Base-by-base conservation (phyloP, 768 basidiomycete species). In the Rhodotorula kratochvilovae region DNA sequence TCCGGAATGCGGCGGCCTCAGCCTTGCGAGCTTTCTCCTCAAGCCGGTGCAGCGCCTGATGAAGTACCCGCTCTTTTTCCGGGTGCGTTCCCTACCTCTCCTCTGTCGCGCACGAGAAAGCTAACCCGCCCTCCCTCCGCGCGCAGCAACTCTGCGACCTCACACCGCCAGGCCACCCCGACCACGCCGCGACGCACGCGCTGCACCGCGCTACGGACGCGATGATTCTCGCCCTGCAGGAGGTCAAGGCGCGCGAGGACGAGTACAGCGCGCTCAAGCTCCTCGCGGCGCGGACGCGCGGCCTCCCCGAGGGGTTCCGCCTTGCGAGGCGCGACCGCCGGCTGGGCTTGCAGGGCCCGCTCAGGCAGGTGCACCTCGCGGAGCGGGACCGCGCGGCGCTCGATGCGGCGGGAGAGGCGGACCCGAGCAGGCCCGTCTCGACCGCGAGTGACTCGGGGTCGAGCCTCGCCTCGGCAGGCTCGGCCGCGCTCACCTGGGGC, bases 221-320 rank as follows among this genome's bases (percentile, higher is more conserved):
- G 72, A 85, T 88, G 54, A 87, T 94, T 69, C 85, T 86, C 36
- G 88, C 89, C 5, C 85, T 96, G 81, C 87, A 87, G 51, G 91
- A 92, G 76, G 91, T 94, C 72, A 92, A 93, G 77, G 80, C 85
- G 19, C 85, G 90, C 29, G 92, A 94, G 79, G 90, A 92, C 62
- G 90, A 92, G n/a, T 91, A 93, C 78, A 87, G 87, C n/a, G 80
- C 86, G 48, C 82, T 90, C 45, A 89, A 89, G 78, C 80, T 83
- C 29, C 83, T 91, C 29, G 81, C 86, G 23, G 78, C 81, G 12
- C 84, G 85, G 0, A 85, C 94, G 70, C 82, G 84, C 33, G 89
- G 89, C 3, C 78, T 90, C 8, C 84, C 87, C 1, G 77, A 83
- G 2, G 80, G 82, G 2, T 84, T 83, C 73, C 55, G 83, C 33